These are phyloP conservation scores for Heliamphora pulchella DNA, from an alignment of 179 eudicot genomes.

Conservation along the genomic window DNA sequence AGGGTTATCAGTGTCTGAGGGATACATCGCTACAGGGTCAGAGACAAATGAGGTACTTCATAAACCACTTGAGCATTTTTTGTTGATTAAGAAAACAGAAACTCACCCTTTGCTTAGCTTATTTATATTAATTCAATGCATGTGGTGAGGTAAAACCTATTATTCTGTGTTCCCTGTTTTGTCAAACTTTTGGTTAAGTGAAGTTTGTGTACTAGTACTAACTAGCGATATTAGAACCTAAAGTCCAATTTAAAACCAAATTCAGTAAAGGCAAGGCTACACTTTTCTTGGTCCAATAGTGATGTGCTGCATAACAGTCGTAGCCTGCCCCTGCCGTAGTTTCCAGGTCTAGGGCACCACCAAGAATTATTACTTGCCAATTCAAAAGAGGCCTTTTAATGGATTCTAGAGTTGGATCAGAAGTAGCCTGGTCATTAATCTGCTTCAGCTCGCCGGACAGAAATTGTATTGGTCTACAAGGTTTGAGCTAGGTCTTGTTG, in stretches of 20 bases:
- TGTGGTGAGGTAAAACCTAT: background rate
- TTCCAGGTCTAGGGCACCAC: background rate
- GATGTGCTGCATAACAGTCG: background rate
- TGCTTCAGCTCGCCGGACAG: background rate
- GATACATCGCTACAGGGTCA: constrained; percentile 92
- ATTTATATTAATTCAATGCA: background rate
- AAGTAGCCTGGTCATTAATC: background rate
- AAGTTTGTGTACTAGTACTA: background rate
- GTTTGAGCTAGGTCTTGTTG: background rate
- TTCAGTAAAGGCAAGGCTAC: background rate
- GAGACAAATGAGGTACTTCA: constrained; percentile 82
- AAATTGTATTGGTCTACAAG: background rate
- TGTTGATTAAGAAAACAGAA: background rate
- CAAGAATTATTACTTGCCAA: background rate
- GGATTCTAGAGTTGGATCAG: background rate
- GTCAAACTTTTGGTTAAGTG: background rate
- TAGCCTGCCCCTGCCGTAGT: background rate
- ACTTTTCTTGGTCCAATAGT: background rate
- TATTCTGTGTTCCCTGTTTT: background rate
- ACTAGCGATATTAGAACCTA: background rate
- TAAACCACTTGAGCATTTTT: background rate
- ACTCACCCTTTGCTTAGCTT: background rate
- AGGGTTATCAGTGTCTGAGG: constrained; percentile 79
- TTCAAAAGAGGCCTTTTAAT: background rate
- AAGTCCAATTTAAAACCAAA: background rate